Evolutionary conservation across 176 grass and related monocot species (phyloP).

Genomic region (Musa acuminata): DNA sequence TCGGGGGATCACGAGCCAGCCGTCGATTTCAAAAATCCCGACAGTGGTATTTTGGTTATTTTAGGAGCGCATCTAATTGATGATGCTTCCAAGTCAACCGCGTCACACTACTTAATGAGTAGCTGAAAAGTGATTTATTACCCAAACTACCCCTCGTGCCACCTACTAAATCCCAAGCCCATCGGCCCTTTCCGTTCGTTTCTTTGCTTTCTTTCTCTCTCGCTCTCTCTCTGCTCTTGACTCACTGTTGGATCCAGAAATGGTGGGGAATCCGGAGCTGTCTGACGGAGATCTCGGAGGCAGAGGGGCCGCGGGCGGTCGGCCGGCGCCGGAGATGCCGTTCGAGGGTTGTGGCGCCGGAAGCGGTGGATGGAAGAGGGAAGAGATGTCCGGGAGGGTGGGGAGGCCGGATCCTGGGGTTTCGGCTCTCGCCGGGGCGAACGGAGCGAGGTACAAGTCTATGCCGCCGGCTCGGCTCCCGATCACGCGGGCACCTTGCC

Average conservation of each 20-base stretch:
- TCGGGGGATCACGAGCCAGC: too few relatives aligned
- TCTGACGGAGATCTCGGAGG: background rate
- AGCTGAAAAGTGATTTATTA: background rate
- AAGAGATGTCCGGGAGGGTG: background rate
- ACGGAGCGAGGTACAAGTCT: conserved; percentile 81
- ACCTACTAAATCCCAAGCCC: background rate
- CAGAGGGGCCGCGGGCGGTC: background rate
- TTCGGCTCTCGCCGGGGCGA: conserved; percentile 10
- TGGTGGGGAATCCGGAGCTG: background rate
- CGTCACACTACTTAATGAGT: background rate
- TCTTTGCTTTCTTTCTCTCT: background rate
- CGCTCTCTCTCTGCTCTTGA: too few relatives aligned
- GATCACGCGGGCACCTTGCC: conserved; percentile 74
- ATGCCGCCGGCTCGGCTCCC: conserved; percentile 91
- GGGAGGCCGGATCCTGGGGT: background rate
- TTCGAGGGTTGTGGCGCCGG: background rate
- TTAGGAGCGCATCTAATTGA: background rate
- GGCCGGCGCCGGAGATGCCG: background rate
- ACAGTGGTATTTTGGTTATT: background rate
- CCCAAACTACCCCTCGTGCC: background rate
- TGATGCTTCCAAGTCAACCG: background rate
- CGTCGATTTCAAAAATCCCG: background rate
- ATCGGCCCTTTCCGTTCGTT: background rate
- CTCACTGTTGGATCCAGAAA: background rate
- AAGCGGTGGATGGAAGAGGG: background rate